A percentile compares a stretch with the other conserved stretches of the same genome.
Conservation (phyloP, 179 eudicot species). For the Heliamphora pulchella region DNA sequence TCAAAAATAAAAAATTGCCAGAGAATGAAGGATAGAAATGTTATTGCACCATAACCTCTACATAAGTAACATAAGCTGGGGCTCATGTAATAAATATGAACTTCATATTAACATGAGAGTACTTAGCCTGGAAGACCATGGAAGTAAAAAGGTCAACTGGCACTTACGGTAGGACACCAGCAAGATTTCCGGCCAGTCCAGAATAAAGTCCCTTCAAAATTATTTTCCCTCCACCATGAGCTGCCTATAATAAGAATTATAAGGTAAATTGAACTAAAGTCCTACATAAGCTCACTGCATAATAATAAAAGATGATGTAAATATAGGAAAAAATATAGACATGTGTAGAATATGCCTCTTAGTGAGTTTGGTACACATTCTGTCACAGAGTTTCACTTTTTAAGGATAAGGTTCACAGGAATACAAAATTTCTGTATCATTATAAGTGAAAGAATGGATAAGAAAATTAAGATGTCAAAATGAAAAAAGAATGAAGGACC, state of each 20-base stretch:
- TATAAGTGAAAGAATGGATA: constrained; percentile 1
- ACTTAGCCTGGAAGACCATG: not conserved
- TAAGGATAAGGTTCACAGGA: not conserved
- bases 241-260: constrained; percentile 41
- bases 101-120: not conserved
- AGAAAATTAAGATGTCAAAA: constrained; percentile 1
- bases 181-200: constrained; percentile 92
- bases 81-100: not conserved
- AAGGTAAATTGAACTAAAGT: not conserved
- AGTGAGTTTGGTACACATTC: not conserved
- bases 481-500: not conserved
- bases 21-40: not conserved
- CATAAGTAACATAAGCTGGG: not conserved
- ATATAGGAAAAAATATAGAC: not conserved
- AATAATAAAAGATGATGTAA: not conserved
- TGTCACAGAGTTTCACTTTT: not conserved
- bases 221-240: constrained; percentile 86
- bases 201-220: constrained; percentile 80
- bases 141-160: constrained; percentile 13
- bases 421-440: not conserved
- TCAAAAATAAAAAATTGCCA: not conserved
- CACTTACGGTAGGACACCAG: constrained; percentile 90
- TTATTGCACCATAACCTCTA: not conserved
- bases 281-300: not conserved
- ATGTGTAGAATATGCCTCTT: not conserved